Conservation (phyloP, 1,284 basidiomycete genomes). For the Peniophora sp. region DNA sequence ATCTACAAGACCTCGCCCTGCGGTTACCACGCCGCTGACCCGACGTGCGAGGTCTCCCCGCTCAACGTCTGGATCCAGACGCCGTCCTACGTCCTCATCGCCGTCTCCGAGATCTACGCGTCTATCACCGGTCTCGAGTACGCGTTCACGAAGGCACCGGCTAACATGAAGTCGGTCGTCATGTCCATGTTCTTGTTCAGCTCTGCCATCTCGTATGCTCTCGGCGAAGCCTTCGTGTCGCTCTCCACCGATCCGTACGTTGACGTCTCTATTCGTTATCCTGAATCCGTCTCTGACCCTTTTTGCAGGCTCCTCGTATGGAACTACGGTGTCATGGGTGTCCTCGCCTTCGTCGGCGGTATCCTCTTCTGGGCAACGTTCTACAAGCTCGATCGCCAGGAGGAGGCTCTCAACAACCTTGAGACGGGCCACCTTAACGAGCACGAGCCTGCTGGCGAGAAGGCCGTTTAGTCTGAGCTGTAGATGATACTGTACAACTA, state of each 20-base stretch:
- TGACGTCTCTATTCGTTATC: neutral
- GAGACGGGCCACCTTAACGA: neutral
- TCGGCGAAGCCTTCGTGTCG: slow-evolving; percentile 56
- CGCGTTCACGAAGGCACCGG: slow-evolving; percentile 83
- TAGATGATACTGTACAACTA: too few relatives aligned
- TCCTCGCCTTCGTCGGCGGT: slow-evolving; percentile 32
- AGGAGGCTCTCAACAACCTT: slow-evolving; percentile 56
- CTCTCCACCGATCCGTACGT: slow-evolving; percentile 8
- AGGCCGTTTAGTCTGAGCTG: too few relatives aligned
- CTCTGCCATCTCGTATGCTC: slow-evolving; percentile 53
- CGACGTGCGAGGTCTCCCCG: slow-evolving; percentile 41
- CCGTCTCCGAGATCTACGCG: slow-evolving; percentile 74
- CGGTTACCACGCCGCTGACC: slow-evolving; percentile 41
- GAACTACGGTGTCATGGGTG: slow-evolving; percentile 35
- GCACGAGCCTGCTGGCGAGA: too few relatives aligned
- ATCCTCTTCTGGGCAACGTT: slow-evolving; percentile 59
- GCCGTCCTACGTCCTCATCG: slow-evolving; percentile 61
- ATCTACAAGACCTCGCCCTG: slow-evolving; percentile 67
- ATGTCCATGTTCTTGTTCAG: slow-evolving; percentile 71
- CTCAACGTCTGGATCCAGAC: slow-evolving; percentile 76
- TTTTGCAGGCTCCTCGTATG: slow-evolving; percentile 36
- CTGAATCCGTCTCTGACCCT: neutral
- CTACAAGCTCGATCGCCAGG: slow-evolving; percentile 48
- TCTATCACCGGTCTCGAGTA: slow-evolving; percentile 84
- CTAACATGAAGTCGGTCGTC: slow-evolving; percentile 75